A percentile compares a stretch with the other conserved stretches of the same genome.
phyloP scores from a whole-genome alignment of 306 rosid species.

The barrel medic (Medicago truncatula) region DNA sequence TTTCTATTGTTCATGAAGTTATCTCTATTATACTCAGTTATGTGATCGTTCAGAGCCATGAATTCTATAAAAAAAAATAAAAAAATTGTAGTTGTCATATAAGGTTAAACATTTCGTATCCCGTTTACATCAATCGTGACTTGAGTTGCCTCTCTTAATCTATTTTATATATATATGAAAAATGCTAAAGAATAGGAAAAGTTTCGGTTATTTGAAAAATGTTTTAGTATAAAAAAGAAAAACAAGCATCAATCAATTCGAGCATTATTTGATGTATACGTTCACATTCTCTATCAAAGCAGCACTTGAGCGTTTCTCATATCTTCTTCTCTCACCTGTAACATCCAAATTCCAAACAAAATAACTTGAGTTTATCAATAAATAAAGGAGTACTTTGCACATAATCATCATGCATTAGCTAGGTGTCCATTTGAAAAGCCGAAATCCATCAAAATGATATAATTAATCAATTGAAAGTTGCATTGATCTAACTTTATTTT shows the following conservation, averaged over 20 bases:
- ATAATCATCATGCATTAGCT: conserved; percentile 17
- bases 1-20: too few relatives aligned
- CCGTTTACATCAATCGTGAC: too few relatives aligned
- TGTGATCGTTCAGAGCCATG: too few relatives aligned
- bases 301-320: conserved; percentile 10
- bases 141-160: too few relatives aligned
- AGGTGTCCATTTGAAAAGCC: neutral
- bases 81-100: too few relatives aligned
- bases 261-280: neutral
- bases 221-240: neutral
- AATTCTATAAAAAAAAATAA: too few relatives aligned
- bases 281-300: neutral
- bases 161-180: too few relatives aligned
- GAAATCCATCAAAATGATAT: neutral
- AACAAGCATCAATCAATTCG: neutral
- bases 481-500: neutral
- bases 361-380: conserved; percentile 22
- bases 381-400: conserved; percentile 15
- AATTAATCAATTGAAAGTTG: neutral
- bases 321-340: conserved; percentile 2
- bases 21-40: too few relatives aligned
- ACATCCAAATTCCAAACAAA: neutral
- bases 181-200: too few relatives aligned
- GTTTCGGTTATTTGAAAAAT: too few relatives aligned
- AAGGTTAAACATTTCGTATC: too few relatives aligned